phyloP scores from a whole-genome alignment of 805 yeast genomes.

The Sungouiozyma ichnusensis region DNA sequence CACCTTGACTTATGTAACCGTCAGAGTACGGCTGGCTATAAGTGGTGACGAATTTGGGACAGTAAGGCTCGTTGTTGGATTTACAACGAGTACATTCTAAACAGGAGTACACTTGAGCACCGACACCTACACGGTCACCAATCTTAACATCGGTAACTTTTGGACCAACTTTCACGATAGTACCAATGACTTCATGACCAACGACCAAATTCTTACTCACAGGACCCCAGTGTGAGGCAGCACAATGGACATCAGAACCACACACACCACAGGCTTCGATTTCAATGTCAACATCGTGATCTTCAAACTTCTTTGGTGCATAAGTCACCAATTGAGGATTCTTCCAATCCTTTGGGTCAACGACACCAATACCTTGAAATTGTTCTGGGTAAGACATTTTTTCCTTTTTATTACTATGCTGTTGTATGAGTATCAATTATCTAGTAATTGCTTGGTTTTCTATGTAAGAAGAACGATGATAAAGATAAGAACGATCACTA shows the following conservation, averaged over 20 bases:
- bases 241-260: conserved; percentile 41
- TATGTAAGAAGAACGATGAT: too few species aligned
- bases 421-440: too few species aligned
- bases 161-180: conserved; percentile 48
- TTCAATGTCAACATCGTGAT: conserved; percentile 43
- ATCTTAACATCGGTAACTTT: conserved; percentile 40
- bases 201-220: conserved; percentile 32
- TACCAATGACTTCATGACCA: conserved; percentile 62
- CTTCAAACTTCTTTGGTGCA: conserved; percentile 37
- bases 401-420: too few species aligned
- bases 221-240: conserved; percentile 17
- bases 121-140: conserved; percentile 75
- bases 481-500: too few species aligned
- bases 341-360: conserved; percentile 42
- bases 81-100: conserved; percentile 52
- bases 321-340: conserved; percentile 42
- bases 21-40: conserved; percentile 36
- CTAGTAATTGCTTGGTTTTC: too few species aligned
- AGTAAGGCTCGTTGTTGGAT: conserved; percentile 44
- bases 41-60: conserved; percentile 40
- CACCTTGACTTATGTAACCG: conserved; percentile 49
- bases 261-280: conserved; percentile 57
- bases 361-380: conserved; percentile 52
- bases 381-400: conserved; percentile 32
- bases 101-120: conserved; percentile 60